Evolutionary conservation across 2,329 filamentous ascomycete species (phyloP).

Genomic region (Colletotrichum caudatum): DNA sequence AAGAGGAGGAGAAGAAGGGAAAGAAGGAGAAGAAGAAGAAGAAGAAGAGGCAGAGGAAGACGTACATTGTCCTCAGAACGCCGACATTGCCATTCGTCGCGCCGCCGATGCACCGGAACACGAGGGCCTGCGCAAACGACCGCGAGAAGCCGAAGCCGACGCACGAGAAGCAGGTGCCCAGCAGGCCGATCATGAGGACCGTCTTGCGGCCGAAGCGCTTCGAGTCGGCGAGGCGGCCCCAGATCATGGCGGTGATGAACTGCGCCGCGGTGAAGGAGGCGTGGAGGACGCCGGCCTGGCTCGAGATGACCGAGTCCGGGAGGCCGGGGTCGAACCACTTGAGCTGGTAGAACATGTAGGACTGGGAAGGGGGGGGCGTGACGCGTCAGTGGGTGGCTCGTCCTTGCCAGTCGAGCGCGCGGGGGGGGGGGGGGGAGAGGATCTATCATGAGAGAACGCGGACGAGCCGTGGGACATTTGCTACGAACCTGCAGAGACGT

Average conservation of each 20-base stretch:
- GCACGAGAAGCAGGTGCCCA: conserved; percentile 73
- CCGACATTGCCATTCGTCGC: conserved; percentile 63
- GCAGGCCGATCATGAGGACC: conserved; percentile 80
- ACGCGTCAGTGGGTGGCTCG: background rate
- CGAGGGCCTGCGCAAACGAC: conserved; percentile 72
- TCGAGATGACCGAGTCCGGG: conserved; percentile 74
- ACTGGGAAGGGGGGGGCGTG: conserved; percentile 52
- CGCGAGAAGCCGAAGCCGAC: conserved; percentile 79
- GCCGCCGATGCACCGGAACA: conserved; percentile 76
- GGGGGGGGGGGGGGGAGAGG: background rate
- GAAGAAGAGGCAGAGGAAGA: background rate
- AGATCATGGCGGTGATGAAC: conserved; percentile 84
- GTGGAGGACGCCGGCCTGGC: conserved; percentile 81
- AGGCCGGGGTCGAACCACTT: conserved; percentile 74
- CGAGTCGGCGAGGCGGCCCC: conserved; percentile 78
- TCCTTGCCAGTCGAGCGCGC: too few species aligned
- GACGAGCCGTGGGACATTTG: background rate
- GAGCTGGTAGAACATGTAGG: conserved; percentile 92
- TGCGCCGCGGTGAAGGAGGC: conserved; percentile 86
- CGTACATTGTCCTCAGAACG: conserved; percentile 73
- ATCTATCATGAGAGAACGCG: background rate
- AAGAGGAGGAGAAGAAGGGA: background rate
- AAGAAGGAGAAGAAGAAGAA: too few species aligned
- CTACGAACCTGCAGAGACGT: conserved; percentile 69
- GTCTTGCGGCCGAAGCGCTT: conserved; percentile 78